Percentiles rank a stretch among this genome's conserved stretches.
These are phyloP conservation scores for Venturia nashicola DNA, from an alignment of 2,329 filamentous ascomycete genomes.

Conservation along the genomic window DNA sequence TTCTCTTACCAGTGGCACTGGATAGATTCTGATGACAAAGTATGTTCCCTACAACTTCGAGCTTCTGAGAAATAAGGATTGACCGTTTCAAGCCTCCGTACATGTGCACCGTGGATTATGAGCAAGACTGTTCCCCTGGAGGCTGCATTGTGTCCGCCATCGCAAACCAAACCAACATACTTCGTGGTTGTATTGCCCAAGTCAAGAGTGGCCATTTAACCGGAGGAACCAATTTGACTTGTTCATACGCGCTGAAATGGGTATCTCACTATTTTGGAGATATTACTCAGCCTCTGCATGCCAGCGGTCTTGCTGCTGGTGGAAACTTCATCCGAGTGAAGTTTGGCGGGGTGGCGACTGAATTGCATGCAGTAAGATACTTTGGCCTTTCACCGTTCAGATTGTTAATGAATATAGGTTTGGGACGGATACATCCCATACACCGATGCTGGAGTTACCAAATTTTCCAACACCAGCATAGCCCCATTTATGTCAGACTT, in stretches of 20 bases:
- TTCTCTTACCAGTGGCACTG: constrained; percentile 38
- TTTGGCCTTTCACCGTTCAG: neutral
- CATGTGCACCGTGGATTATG: constrained; percentile 24
- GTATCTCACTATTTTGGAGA: constrained; percentile 53
- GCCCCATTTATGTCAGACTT: constrained; percentile 24
- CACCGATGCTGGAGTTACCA: constrained; percentile 21
- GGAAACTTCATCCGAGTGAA: constrained; percentile 33
- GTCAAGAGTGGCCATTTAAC: constrained; percentile 17
- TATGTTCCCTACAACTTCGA: neutral
- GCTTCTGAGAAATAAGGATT: neutral
- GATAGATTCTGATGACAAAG: constrained; percentile 25
- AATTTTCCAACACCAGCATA: constrained; percentile 24
- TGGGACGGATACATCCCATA: constrained; percentile 29
- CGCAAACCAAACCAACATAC: constrained; percentile 31
- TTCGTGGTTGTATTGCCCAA: constrained; percentile 22
- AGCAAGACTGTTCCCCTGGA: constrained; percentile 32
- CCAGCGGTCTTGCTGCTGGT: constrained; percentile 33
- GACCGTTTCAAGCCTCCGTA: constrained; percentile 15
- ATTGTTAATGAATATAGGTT: constrained; percentile 16
- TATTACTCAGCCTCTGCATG: constrained; percentile 58
- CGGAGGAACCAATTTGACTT: constrained; percentile 22
- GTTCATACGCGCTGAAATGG: constrained; percentile 30
- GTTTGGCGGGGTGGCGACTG: constrained; percentile 26
- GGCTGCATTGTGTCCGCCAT: constrained; percentile 43
- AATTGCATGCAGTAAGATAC: constrained; percentile 25